Evolutionary conservation across 1,139 yeast genomes (phyloP).

Genomic region (Protomyces arabidopsidicola): DNA sequence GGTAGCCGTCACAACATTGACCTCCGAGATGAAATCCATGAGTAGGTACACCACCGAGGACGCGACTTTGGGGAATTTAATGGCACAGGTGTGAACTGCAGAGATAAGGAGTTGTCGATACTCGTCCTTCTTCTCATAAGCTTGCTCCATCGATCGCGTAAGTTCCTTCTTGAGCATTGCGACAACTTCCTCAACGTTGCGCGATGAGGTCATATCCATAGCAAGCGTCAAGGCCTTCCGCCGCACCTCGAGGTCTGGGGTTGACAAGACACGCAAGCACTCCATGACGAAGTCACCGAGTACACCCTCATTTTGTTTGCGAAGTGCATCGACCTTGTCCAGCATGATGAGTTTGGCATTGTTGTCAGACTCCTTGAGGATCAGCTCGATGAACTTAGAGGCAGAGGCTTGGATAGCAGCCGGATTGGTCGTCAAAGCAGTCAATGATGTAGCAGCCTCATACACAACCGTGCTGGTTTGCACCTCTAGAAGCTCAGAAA

Average conservation of each 20-base stretch:
- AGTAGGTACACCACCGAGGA: constrained; percentile 83
- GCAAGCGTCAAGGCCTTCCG: constrained; percentile 80
- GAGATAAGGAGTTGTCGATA: constrained; percentile 85
- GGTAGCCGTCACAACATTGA: constrained; percentile 78
- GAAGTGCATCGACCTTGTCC: constrained; percentile 75
- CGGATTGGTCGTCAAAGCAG: constrained; percentile 65
- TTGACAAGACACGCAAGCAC: constrained; percentile 72
- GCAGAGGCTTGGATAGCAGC: constrained; percentile 71
- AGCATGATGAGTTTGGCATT: constrained; percentile 88
- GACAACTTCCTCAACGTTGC: constrained; percentile 92
- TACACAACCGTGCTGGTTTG: constrained; percentile 74
- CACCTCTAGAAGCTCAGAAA: constrained; percentile 68
- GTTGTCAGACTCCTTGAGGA: constrained; percentile 86
- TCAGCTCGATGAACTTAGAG: constrained; percentile 77
- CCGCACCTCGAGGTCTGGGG: constrained; percentile 89
- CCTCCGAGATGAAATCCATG: constrained; percentile 78
- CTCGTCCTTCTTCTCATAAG: constrained; percentile 52
- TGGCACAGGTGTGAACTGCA: constrained; percentile 85
- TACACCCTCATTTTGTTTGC: constrained; percentile 71
- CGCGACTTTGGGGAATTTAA: constrained; percentile 84
- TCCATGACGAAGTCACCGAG: constrained; percentile 83
- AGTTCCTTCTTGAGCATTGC: constrained; percentile 88
- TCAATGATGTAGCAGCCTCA: constrained; percentile 86
- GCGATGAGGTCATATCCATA: constrained; percentile 69
- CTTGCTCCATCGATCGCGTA: constrained; percentile 62